phyloP scores from a whole-genome alignment of 169 alveolate species.

The Besnoitia besnoiti region DNA sequence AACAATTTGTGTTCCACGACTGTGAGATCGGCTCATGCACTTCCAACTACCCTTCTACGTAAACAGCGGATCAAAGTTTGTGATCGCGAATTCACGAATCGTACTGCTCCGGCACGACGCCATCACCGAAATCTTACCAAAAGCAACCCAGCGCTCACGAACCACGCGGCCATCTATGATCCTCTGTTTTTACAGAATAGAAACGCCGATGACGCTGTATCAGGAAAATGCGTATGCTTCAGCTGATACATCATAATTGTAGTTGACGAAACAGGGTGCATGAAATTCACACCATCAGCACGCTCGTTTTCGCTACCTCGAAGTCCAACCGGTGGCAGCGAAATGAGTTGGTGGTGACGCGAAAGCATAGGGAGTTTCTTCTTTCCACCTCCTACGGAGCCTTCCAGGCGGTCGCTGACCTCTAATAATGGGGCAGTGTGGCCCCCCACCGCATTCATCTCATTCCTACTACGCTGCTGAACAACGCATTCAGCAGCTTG shows the following conservation, averaged over 20 bases:
- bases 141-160: too few species aligned
- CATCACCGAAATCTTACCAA: too few species aligned
- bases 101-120: too few species aligned
- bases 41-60: too few species aligned
- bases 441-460: neutral
- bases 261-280: conserved; percentile 54
- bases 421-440: neutral
- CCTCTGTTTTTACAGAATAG: conserved; percentile 3
- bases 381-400: neutral
- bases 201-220: conserved; percentile 40
- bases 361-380: neutral
- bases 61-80: too few species aligned
- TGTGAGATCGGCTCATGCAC: too few species aligned
- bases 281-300: conserved; percentile 2
- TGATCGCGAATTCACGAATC: too few species aligned
- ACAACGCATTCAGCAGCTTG: neutral
- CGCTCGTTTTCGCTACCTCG: neutral
- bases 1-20: too few species aligned
- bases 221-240: conserved; percentile 52
- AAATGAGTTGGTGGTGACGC: neutral
- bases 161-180: neutral
- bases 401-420: neutral
- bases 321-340: neutral
- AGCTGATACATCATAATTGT: conserved; percentile 56
- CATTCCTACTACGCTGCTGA: neutral